These are phyloP conservation scores for Yarrowia alimentaria DNA, from an alignment of 805 yeast genomes.

Conservation along the genomic window DNA sequence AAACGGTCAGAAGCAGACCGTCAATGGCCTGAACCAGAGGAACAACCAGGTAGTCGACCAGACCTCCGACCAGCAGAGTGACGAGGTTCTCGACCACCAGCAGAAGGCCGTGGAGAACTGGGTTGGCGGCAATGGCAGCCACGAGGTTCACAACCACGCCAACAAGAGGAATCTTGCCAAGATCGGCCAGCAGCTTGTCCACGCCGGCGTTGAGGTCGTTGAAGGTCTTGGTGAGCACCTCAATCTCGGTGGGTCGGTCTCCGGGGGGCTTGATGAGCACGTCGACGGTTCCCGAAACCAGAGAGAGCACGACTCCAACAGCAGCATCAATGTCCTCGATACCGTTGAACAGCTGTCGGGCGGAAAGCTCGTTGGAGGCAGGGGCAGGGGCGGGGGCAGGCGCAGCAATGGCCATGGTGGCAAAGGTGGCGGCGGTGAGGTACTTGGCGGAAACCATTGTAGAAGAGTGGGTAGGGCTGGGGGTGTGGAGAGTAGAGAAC, in stretches of 20 bases:
- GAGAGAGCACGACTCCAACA: constrained; percentile 6
- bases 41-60: constrained; percentile 24
- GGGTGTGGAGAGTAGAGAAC: too few relatives aligned
- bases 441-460: constrained; percentile 5
- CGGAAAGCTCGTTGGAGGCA: neutral
- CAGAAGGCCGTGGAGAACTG: constrained; percentile 23
- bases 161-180: constrained; percentile 10
- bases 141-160: constrained; percentile 2
- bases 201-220: constrained; percentile 12
- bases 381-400: constrained; percentile 26
- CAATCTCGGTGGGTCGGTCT: constrained; percentile 18
- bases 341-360: constrained; percentile 9
- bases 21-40: constrained; percentile 28
- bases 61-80: constrained; percentile 19
- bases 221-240: constrained; percentile 10
- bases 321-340: constrained; percentile 4
- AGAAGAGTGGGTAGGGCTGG: neutral
- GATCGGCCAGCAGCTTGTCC: constrained; percentile 21
- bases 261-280: constrained; percentile 27
- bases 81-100: constrained; percentile 16
- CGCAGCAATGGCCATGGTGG: too few relatives aligned
- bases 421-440: constrained; percentile 3
- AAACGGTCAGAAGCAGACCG: constrained; percentile 18
- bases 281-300: constrained; percentile 10
- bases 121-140: constrained; percentile 16